phyloP scores from a whole-genome alignment of 208 protist genomes.

The Leishmania aethiopica region DNA sequence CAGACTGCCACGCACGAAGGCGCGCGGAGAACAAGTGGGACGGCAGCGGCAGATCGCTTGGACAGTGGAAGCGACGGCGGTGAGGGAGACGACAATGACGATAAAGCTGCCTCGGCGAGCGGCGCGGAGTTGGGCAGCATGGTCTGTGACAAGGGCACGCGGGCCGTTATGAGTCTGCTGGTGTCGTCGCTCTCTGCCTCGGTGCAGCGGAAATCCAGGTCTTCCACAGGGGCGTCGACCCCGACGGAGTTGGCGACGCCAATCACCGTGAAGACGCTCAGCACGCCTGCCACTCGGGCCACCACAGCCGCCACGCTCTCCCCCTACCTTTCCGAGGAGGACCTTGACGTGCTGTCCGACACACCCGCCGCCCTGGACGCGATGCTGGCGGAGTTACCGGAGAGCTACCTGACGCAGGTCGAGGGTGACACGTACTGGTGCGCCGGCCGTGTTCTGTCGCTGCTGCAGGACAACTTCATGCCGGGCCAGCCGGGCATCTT shows the following conservation, averaged over 20 bases:
- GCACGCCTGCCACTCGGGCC: not conserved
- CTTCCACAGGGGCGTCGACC: not conserved
- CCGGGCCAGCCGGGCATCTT: slow-evolving; percentile 88
- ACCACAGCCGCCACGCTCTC: not conserved
- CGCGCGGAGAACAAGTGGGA: not conserved
- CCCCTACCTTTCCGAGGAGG: slow-evolving; percentile 14
- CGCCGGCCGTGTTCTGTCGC: slow-evolving; percentile 79
- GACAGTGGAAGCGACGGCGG: not conserved
- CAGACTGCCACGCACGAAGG: not conserved
- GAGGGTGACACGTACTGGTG: slow-evolving; percentile 95
- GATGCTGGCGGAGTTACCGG: slow-evolving; percentile 24
- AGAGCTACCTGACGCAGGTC: slow-evolving; percentile 45
- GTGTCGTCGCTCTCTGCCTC: slow-evolving; percentile 9
- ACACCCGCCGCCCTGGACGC: slow-evolving; percentile 34
- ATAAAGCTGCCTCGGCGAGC: not conserved
- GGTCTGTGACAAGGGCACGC: slow-evolving; percentile 13
- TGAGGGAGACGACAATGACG: not conserved
- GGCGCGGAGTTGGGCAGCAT: not conserved
- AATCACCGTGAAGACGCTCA: not conserved
- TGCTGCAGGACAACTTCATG: slow-evolving; percentile 92
- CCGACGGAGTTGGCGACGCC: not conserved
- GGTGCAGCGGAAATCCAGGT: not conserved
- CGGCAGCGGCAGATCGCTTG: not conserved
- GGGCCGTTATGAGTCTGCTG: slow-evolving; percentile 24
- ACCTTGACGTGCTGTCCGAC: slow-evolving; percentile 20